phyloP scores from a whole-genome alignment of 139 green algal species.

The Micractinium conductrix region DNA sequence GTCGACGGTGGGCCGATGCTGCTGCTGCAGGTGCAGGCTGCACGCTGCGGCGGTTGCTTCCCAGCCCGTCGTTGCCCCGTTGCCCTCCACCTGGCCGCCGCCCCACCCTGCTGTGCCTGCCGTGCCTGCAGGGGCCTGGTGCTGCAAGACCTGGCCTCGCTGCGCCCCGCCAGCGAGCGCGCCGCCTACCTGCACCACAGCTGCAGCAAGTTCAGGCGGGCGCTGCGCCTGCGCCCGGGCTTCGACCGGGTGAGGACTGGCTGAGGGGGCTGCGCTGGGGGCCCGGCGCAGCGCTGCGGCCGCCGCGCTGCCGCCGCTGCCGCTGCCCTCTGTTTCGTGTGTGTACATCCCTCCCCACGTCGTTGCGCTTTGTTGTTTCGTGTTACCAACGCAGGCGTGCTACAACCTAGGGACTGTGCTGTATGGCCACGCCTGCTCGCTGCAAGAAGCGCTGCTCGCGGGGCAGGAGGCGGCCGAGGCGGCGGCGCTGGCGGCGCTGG shows the following conservation, averaged over 20 bases:
- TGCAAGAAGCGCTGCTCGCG: constrained; percentile 58
- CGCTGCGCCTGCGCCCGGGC: constrained; percentile 68
- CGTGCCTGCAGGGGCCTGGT: constrained; percentile 80
- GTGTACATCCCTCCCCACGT: too few relatives aligned
- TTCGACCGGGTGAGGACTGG: constrained; percentile 64
- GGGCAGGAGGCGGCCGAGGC: constrained; percentile 40
- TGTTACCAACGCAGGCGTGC: too few relatives aligned
- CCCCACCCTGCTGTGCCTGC: not conserved
- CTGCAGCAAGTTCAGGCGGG: constrained; percentile 73
- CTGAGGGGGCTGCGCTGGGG: not conserved
- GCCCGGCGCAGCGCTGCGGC: not conserved
- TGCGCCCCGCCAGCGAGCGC: constrained; percentile 36
- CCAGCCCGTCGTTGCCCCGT: too few relatives aligned
- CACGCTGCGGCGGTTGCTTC: not conserved
- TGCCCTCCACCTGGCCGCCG: not conserved
- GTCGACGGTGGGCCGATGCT: too few relatives aligned
- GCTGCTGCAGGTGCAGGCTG: too few relatives aligned
- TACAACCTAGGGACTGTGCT: constrained; percentile 66
- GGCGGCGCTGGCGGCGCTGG: not conserved
- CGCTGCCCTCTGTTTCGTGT: too few relatives aligned
- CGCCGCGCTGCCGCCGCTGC: too few relatives aligned
- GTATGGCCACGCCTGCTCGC: constrained; percentile 71
- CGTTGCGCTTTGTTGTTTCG: too few relatives aligned
- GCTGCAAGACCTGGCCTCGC: constrained; percentile 67
- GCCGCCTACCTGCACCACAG: constrained; percentile 54